Evolutionary conservation across 768 basidiomycete genomes (phyloP).

Genomic region (Daedaleopsis nitida): DNA sequence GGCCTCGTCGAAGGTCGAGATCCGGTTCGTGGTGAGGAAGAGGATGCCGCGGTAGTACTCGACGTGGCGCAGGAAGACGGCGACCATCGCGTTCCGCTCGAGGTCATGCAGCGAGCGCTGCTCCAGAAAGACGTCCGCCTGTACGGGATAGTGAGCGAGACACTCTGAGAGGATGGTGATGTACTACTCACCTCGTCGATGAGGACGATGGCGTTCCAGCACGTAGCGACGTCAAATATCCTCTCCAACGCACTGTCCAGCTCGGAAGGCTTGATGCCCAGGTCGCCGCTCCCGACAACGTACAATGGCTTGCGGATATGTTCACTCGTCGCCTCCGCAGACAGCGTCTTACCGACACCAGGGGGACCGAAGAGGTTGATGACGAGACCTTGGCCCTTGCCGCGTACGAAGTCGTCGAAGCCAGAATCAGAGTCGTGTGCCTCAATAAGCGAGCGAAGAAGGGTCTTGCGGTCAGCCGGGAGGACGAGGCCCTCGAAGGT

Average conservation of each 20-base stretch:
- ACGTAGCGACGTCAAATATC: constrained; percentile 34
- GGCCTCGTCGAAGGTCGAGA: constrained; percentile 64
- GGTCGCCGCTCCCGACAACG: constrained; percentile 34
- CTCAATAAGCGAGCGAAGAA: constrained; percentile 32
- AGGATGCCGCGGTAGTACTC: constrained; percentile 37
- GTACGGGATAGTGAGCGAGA: neutral
- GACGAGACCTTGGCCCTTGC: constrained; percentile 38
- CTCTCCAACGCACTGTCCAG: constrained; percentile 32
- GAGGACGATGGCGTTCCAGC: constrained; percentile 37
- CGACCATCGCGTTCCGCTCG: constrained; percentile 69
- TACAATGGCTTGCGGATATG: constrained; percentile 25
- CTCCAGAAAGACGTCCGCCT: constrained; percentile 71
- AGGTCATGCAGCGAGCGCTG: constrained; percentile 64
- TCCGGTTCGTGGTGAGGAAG: constrained; percentile 41
- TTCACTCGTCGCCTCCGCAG: constrained; percentile 30
- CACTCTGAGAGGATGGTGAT: neutral
- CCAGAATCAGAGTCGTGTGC: constrained; percentile 25
- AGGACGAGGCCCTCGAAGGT: constrained; percentile 35
- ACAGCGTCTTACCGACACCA: constrained; percentile 31
- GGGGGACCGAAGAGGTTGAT: constrained; percentile 32
- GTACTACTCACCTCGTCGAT: constrained; percentile 27
- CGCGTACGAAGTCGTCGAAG: constrained; percentile 35
- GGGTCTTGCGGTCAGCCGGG: constrained; percentile 25
- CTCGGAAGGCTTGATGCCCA: constrained; percentile 31
- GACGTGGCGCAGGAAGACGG: constrained; percentile 44